Evolutionary conservation across 805 yeast genomes (phyloP).

Genomic region (Nakazawaea molendinolei): DNA sequence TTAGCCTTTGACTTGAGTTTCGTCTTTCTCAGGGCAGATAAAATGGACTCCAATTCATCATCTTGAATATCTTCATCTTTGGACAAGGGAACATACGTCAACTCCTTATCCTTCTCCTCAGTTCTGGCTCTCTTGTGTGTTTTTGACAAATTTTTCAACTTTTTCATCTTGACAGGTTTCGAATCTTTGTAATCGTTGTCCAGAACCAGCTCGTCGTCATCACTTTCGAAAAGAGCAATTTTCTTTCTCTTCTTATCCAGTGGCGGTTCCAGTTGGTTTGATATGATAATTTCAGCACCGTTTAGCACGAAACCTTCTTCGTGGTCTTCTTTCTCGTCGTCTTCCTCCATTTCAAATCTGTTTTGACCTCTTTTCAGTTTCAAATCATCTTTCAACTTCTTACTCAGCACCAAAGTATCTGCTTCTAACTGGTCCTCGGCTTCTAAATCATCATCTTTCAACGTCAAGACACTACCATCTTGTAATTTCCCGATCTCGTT

Average conservation of each 20-base stretch:
- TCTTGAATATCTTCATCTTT: conserved; percentile 23
- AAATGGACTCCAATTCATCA: conserved; percentile 18
- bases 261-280: background rate
- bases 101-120: conserved; percentile 16
- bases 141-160: conserved; percentile 18
- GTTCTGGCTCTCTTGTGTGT: conserved; percentile 15
- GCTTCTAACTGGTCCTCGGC: conserved; percentile 33
- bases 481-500: conserved; percentile 29
- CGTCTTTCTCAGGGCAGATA: conserved; percentile 23
- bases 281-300: conserved; percentile 15
- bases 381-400: conserved; percentile 22
- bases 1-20: conserved; percentile 20
- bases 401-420: conserved; percentile 28
- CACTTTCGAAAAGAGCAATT: conserved; percentile 10
- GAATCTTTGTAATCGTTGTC: conserved; percentile 7
- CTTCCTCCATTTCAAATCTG: conserved; percentile 19
- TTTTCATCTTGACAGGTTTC: conserved; percentile 26
- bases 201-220: background rate
- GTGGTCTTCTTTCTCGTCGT: conserved; percentile 19
- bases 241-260: conserved; percentile 4
- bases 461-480: conserved; percentile 45
- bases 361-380: conserved; percentile 16
- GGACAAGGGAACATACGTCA: conserved; percentile 21
- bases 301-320: conserved; percentile 20
- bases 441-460: conserved; percentile 41